Conservation (phyloP, 805 yeast species). For the Priceomyces castillae region DNA sequence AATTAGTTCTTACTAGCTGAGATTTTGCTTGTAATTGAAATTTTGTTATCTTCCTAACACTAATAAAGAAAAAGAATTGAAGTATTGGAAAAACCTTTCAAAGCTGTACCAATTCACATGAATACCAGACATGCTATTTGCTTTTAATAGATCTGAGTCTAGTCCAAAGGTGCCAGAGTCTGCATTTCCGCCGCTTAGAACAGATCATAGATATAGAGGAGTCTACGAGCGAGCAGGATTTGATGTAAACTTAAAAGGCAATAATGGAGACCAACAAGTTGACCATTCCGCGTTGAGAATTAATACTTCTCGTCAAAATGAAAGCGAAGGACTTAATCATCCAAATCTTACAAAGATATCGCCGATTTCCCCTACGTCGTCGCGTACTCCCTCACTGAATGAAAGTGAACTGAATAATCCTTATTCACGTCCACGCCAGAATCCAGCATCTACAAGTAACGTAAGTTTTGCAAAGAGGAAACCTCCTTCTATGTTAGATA, state of each 20-base stretch:
- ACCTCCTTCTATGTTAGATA: neutral
- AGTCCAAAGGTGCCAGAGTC: slow-evolving; percentile 36
- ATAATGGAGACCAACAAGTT: neutral
- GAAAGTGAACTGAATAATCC: slow-evolving; percentile 1
- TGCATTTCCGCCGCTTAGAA: slow-evolving; percentile 70
- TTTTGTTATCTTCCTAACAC: too few relatives aligned
- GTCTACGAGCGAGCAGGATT: slow-evolving; percentile 85
- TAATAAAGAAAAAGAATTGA: too few relatives aligned
- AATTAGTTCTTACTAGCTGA: too few relatives aligned
- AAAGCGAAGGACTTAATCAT: neutral
- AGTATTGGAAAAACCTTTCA: neutral
- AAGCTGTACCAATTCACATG: too few relatives aligned
- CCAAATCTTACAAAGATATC: slow-evolving; percentile 12
- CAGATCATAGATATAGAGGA: slow-evolving; percentile 58
- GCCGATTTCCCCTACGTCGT: slow-evolving; percentile 6
- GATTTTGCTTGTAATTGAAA: too few relatives aligned
- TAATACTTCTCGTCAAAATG: neutral
- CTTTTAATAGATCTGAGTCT: slow-evolving; percentile 19
- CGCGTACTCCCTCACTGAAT: neutral
- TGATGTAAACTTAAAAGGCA: slow-evolving; percentile 39
- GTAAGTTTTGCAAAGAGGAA: neutral
- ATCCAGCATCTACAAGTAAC: neutral
- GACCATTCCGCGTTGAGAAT: neutral
- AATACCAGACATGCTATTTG: neutral
- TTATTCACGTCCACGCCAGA: slow-evolving; percentile 3